phyloP scores from a whole-genome alignment of 1,139 yeast genomes.

The Yamadazyma jaroonii region DNA sequence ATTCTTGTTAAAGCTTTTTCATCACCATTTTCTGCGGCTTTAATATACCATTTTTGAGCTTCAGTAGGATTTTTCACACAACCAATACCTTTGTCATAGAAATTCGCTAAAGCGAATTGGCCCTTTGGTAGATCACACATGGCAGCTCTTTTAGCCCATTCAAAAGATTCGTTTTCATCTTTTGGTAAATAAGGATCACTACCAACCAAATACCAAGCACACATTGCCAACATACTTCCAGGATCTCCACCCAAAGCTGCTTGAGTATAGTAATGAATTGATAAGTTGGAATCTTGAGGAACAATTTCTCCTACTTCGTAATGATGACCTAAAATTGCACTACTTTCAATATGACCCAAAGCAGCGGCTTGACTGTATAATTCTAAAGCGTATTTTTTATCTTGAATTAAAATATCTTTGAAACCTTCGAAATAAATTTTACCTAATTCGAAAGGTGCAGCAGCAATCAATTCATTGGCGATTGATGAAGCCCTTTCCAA shows the following conservation, averaged over 20 bases:
- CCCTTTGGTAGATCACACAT: constrained; percentile 72
- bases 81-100: constrained; percentile 86
- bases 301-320: constrained; percentile 83
- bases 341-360: constrained; percentile 78
- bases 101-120: constrained; percentile 82
- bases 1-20: constrained; percentile 53
- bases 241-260: constrained; percentile 91
- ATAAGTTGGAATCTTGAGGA: constrained; percentile 78
- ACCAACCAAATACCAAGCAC: constrained; percentile 96
- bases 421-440: constrained; percentile 83
- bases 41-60: constrained; percentile 72
- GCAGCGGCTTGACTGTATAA: constrained; percentile 88
- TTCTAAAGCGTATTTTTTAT: constrained; percentile 79
- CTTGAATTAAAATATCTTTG: constrained; percentile 82
- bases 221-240: constrained; percentile 85
- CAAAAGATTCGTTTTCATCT: constrained; percentile 85
- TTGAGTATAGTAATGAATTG: constrained; percentile 89
- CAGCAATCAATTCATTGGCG: constrained; percentile 82
- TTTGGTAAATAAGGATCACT: constrained; percentile 76
- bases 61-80: constrained; percentile 55
- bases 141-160: constrained; percentile 93
- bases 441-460: constrained; percentile 92
- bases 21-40: constrained; percentile 75
- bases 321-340: constrained; percentile 74
- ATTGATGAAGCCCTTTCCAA: constrained; percentile 79